phyloP scores from a whole-genome alignment of 2,329 filamentous ascomycete species.

The Elsinoe australis region DNA sequence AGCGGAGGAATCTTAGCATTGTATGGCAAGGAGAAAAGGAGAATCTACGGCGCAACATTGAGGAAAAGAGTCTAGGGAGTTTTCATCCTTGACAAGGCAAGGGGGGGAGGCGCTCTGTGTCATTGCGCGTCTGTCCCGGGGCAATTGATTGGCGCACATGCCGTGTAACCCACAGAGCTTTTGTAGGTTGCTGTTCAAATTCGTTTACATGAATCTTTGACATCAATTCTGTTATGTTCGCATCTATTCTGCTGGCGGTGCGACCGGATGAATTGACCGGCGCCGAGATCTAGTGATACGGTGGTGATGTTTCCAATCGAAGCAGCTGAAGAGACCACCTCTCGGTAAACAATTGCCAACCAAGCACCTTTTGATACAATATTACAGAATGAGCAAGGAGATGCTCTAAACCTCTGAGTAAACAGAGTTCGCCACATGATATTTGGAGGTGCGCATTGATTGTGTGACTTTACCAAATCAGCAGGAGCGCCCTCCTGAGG shows the following conservation, averaged over 20 bases:
- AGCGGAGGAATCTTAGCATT: conserved; percentile 19
- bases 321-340: too few species aligned
- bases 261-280: too few species aligned
- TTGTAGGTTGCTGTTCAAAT: conserved; percentile 11
- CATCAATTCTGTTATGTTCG: background rate
- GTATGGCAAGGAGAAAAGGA: conserved; percentile 20
- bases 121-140: background rate
- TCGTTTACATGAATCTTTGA: conserved; percentile 3
- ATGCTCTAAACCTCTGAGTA: too few species aligned
- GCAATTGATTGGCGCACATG: conserved; percentile 7
- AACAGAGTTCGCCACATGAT: too few species aligned
- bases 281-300: too few species aligned
- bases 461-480: background rate
- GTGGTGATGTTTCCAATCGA: too few species aligned
- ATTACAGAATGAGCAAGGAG: too few species aligned
- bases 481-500: background rate
- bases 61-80: background rate
- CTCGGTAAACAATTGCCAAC: background rate
- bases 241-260: too few species aligned
- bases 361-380: background rate
- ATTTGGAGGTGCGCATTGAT: too few species aligned
- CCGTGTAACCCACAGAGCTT: conserved; percentile 6
- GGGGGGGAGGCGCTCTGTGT: background rate
- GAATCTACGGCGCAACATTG: background rate
- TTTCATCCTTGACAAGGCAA: background rate